These are phyloP conservation scores for Nannizziopsis barbatae DNA, from an alignment of 2,329 filamentous ascomycete genomes.

Conservation along the genomic window DNA sequence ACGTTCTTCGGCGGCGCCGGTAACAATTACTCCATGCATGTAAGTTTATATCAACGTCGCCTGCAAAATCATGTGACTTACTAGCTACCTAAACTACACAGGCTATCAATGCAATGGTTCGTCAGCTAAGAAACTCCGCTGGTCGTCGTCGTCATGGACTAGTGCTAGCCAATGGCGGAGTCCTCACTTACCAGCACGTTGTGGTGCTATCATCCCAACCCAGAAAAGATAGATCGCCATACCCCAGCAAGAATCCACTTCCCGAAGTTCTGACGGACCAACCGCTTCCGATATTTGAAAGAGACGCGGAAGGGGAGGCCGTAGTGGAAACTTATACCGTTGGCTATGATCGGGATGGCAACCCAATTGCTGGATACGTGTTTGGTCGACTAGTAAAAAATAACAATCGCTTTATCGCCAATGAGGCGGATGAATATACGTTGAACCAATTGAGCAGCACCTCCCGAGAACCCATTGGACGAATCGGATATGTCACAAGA, in stretches of 20 bases:
- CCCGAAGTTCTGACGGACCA: constrained; percentile 34
- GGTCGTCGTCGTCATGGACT: constrained; percentile 40
- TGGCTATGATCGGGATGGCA: constrained; percentile 44
- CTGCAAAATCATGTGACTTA: not conserved
- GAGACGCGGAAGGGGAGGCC: constrained; percentile 40
- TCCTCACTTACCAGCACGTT: constrained; percentile 55
- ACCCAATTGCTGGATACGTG: constrained; percentile 40
- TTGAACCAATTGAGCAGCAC: constrained; percentile 36
- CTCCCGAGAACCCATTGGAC: constrained; percentile 40
- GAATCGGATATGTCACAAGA: constrained; percentile 34
- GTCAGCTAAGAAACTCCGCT: constrained; percentile 40
- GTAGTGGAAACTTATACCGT: constrained; percentile 53
- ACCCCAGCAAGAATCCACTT: constrained; percentile 40
- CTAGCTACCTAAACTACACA: constrained; percentile 14
- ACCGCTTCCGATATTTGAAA: constrained; percentile 32
- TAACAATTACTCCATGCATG: constrained; percentile 62
- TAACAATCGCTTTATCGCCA: constrained; percentile 46
- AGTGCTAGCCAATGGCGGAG: constrained; percentile 54
- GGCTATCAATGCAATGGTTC: constrained; percentile 46
- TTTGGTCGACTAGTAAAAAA: constrained; percentile 42
- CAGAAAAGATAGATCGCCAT: constrained; percentile 27
- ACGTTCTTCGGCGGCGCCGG: constrained; percentile 60
- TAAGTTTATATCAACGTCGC: constrained; percentile 21
- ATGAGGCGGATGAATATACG: constrained; percentile 43
- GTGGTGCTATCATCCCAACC: constrained; percentile 46